Evolutionary conservation across 768 basidiomycete species (phyloP), one percentile per base, ranked within the genome.

Genomic region (Lentinula aciculospora): DNA sequence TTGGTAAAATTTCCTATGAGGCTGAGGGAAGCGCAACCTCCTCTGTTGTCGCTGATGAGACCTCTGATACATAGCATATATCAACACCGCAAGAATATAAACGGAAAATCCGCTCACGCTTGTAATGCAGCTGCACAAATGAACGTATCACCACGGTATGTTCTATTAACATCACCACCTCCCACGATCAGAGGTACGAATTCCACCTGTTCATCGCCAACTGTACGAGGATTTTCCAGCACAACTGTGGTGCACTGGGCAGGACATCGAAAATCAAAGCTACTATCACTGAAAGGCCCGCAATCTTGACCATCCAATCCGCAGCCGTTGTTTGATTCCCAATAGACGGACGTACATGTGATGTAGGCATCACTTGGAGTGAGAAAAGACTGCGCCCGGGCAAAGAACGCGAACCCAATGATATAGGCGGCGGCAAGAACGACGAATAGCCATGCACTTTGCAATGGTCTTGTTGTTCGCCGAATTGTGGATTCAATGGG

Each of bases 91-190:
- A 39, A 32, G 55, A 56, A 53, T 23, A 53, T n/a, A n/a, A n/a
- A n/a, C n/a, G n/a, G n/a, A n/a, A n/a, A n/a, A n/a, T n/a, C n/a
- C n/a, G 79, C 82, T 69, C 67, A 92, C 85, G 85, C 83, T 74
- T 94, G 92, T 39, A 86, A 76, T 39, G 90, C 92, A 40, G 92
- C 85, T 40, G 89, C 83, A 67, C 93, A 94, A 36, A 94, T 81
- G 67, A 94, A 94, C 57, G 79, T 84, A 67, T 94, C 93, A 1
- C 84, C 90, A 65, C 93, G 80, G 65, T 94, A 94, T 3, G 91
- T 93, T 39, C 67, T 66, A 47, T 84, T 76, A 0, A 60, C 60
- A 70, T 92, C 91, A 2, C 92, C 90, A 17, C 93, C 93, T n/a
- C 93, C 92, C 1, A 94, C 87, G 47, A 94, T 76, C 23, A 94